Evolutionary conservation across 164 flowering plant genomes (phyloP).

Genomic region (Piper longum): DNA sequence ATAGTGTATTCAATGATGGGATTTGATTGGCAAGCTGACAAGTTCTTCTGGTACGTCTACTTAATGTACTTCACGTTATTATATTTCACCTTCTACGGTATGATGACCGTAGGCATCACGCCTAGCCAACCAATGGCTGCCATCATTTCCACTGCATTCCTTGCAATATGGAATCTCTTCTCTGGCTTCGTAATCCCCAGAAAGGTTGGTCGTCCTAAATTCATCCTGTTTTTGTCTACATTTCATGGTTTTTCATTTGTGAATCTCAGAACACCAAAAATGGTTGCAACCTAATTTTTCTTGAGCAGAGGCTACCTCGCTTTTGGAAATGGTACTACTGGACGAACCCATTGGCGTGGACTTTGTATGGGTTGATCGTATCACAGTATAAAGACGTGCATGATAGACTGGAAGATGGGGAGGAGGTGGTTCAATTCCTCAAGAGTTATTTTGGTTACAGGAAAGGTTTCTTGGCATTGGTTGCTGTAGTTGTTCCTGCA

Average conservation of each 20-base stretch:
- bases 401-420: background rate
- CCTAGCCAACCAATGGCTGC: slow-evolving; percentile 17
- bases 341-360: slow-evolving; percentile 35
- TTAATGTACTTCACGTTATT: slow-evolving; percentile 15
- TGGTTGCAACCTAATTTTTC: background rate
- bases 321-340: slow-evolving; percentile 61
- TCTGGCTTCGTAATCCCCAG: slow-evolving; percentile 24
- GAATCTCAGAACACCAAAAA: background rate
- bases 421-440: slow-evolving; percentile 1
- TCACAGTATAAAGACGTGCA: slow-evolving; percentile 31
- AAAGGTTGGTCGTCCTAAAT: slow-evolving; percentile 10
- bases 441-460: slow-evolving; percentile 6
- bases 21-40: slow-evolving; percentile 20
- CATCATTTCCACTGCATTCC: slow-evolving; percentile 16
- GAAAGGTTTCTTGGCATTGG: slow-evolving; percentile 7
- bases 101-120: slow-evolving; percentile 16
- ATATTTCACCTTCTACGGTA: slow-evolving; percentile 17
- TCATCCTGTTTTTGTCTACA: background rate
- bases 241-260: background rate
- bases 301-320: slow-evolving; percentile 32
- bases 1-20: slow-evolving; percentile 12
- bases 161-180: slow-evolving; percentile 16
- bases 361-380: slow-evolving; percentile 34
- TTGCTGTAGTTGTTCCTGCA: background rate
- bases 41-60: slow-evolving; percentile 18